Percentiles rank a stretch among this genome's conserved stretches.
Evolutionary conservation across 1,284 basidiomycete species (phyloP).

Genomic region (Malassezia furfur): DNA sequence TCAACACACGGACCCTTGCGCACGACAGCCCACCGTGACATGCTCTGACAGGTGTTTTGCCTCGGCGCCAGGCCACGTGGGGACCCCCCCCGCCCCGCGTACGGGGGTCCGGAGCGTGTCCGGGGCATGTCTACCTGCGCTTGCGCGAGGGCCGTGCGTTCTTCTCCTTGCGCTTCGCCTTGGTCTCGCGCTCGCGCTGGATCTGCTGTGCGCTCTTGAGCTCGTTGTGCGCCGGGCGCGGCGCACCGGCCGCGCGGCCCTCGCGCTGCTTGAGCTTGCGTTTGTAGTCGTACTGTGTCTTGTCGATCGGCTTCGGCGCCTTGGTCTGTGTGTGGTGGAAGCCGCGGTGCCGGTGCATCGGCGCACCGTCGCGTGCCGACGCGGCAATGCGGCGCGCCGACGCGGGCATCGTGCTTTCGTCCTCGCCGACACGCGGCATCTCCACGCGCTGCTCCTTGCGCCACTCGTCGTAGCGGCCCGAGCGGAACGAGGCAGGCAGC

Average conservation of each 20-base stretch:
- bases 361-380: slow-evolving; percentile 9
- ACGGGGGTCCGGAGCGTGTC: no score
- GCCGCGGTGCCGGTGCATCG: slow-evolving; percentile 59
- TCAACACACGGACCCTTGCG: no score
- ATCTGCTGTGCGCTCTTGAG: slow-evolving; percentile 35
- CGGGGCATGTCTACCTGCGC: not conserved
- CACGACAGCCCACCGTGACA: no score
- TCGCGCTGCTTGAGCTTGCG: slow-evolving; percentile 29
- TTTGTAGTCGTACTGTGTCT: slow-evolving; percentile 17
- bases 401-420: slow-evolving; percentile 51
- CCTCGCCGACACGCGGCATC: slow-evolving; percentile 72
- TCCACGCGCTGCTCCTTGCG: slow-evolving; percentile 63
- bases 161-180: slow-evolving; percentile 34
- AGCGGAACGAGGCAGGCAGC: slow-evolving; percentile 85
- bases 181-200: slow-evolving; percentile 31
- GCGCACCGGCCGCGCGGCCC: slow-evolving; percentile 16
- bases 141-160: slow-evolving; percentile 30
- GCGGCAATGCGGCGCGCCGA: slow-evolving; percentile 11
- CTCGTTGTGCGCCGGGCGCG: slow-evolving; percentile 23
- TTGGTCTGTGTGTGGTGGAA: slow-evolving; percentile 31
- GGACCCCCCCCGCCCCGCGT: no score
- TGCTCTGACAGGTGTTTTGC: no score
- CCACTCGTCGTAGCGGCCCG: slow-evolving; percentile 92
- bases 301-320: slow-evolving; percentile 26
- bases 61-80: no score